Evolutionary conservation across 2,329 filamentous ascomycete species (phyloP), one percentile per base, ranked within the genome.

Genomic region (Pseudogymnoascus sp.): DNA sequence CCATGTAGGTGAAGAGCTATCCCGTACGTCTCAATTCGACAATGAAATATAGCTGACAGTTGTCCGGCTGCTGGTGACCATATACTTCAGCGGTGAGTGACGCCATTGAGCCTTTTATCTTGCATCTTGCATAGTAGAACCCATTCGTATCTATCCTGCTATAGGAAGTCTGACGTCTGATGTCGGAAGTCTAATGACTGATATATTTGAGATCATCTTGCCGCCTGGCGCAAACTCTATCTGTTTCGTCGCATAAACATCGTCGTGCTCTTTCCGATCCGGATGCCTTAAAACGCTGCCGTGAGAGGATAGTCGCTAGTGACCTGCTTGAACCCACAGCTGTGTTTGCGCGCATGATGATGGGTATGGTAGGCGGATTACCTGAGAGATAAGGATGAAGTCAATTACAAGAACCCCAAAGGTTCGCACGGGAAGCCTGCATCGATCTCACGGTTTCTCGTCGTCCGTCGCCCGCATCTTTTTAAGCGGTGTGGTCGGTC

Each of bases 241-340:
- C 8, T 28, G 50, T 56, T 56, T 56, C 50, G 50, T 56, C 50
- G 50, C 26, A 56, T 56, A 56, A 56, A 56, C 50, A 56, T 56
- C 50, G 28, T 60, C 28, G 28, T 16, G 59, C 8, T 61, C 59
- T 38, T 16, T 61, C 22, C 41, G 60, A 31, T 53, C 19, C 28
- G 28, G 33, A 22, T 61, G 35, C 22, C 14, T 11, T 53, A 26
- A 50, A 24, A 35, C 40, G 41, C 35, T 22, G 60, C 40, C 24
- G 19, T 61, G 35, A 11, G 35, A 40, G 6, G 41, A 62, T 35
- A 14, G 14, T 46, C 60, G 22, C 40, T 24, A 73, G 65, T 60
- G 69, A 19, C 28, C 50, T 28, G 50, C 50, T 33, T 31, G 28
- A 19, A 56, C 8, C 28, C 10, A 33, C 28, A 14, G 16, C 4